Conservation (phyloP, 345 rosid species). For the Arabis alpina region DNA sequence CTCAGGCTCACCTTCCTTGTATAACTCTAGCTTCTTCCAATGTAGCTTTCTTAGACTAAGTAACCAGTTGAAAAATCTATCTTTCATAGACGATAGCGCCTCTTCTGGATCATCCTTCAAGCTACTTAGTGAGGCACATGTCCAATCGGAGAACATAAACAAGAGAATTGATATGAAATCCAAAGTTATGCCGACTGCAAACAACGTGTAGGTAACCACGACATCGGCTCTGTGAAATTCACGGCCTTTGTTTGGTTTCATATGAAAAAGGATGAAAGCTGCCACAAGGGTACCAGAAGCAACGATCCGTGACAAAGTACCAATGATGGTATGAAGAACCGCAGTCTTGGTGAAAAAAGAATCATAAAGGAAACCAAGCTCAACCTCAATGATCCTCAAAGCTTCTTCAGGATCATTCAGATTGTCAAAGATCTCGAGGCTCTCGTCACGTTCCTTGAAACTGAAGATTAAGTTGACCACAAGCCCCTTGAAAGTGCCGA, state of each 20-base stretch:
- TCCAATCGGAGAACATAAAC: conserved; percentile 65
- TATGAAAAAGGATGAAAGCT: conserved; percentile 47
- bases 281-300: conserved; percentile 38
- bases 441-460: conserved; percentile 51
- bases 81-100: not conserved
- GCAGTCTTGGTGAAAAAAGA: conserved; percentile 57
- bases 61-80: conserved; percentile 19
- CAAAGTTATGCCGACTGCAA: conserved; percentile 51
- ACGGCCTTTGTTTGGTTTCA: conserved; percentile 24
- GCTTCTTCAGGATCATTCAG: conserved; percentile 39
- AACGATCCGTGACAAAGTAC: conserved; percentile 37
- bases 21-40: conserved; percentile 25
- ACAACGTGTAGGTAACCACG: conserved; percentile 51
- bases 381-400: conserved; percentile 54
- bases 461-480: conserved; percentile 59
- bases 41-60: conserved; percentile 31
- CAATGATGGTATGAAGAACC: conserved; percentile 44
- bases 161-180: conserved; percentile 48
- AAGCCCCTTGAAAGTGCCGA: conserved; percentile 56
- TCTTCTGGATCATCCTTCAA: conserved; percentile 21
- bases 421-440: conserved; percentile 46
- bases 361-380: conserved; percentile 66
- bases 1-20: no score
- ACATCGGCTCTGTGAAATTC: conserved; percentile 43
- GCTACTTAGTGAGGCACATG: conserved; percentile 34